Evolutionary conservation across 805 yeast genomes (phyloP).

Genomic region (Metschnikowia chrysomelidarum): DNA sequence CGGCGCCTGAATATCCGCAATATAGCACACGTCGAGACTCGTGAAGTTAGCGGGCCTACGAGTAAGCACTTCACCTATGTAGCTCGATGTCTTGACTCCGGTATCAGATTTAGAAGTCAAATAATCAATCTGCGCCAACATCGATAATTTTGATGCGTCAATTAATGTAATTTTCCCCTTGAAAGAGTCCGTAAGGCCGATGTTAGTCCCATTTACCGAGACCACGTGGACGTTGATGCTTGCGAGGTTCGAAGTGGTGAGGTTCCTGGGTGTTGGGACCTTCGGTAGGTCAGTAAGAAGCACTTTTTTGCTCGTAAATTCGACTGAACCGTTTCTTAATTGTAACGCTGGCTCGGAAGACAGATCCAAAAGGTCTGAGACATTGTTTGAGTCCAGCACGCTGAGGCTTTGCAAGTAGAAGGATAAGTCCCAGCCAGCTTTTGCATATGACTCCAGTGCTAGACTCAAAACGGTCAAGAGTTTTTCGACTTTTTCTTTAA

Average conservation of each 20-base stretch:
- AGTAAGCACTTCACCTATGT: not conserved
- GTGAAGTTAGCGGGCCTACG: constrained; percentile 1
- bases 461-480: constrained; percentile 3
- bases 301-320: constrained; percentile 14
- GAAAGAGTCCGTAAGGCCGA: too few species aligned
- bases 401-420: constrained; percentile 4
- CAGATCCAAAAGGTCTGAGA: constrained; percentile 10
- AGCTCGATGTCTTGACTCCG: too few species aligned
- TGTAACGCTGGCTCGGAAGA: constrained; percentile 7
- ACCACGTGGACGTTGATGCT: too few species aligned
- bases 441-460: not conserved
- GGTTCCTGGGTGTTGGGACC: too few species aligned
- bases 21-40: constrained; percentile 6
- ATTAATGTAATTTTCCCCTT: constrained; percentile 1
- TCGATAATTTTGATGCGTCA: constrained; percentile 1
- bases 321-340: not conserved
- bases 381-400: not conserved
- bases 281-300: constrained; percentile 4
- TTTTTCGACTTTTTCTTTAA: not conserved
- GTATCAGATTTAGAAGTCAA: not conserved
- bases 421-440: not conserved
- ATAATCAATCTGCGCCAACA: not conserved
- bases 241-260: too few species aligned
- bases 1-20: constrained; percentile 2
- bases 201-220: too few species aligned